phyloP scores from a whole-genome alignment of 148 eudicot genomes.

The Dysphania ambrosioides region DNA sequence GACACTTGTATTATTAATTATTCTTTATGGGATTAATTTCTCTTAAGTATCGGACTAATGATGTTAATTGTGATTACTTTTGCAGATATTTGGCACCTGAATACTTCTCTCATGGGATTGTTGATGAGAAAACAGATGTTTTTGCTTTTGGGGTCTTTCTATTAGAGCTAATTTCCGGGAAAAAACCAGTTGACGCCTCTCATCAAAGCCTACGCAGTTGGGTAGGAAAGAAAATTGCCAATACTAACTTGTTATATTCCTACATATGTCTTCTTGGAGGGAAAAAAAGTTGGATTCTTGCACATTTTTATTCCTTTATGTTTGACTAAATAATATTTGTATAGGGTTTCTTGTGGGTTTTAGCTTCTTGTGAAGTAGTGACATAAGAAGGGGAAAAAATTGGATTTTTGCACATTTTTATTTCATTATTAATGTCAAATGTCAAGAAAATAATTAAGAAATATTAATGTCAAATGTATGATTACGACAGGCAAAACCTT shows the following conservation, averaged over 20 bases:
- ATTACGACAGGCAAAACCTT: conserved; percentile 74
- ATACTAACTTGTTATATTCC: too few species aligned
- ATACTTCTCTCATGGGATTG: conserved; percentile 93
- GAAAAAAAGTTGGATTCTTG: not conserved
- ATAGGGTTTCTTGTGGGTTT: conserved; percentile 29
- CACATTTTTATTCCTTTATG: not conserved
- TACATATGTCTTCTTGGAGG: not conserved
- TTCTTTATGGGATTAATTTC: too few species aligned
- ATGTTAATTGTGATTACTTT: not conserved
- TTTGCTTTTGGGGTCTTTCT: conserved; percentile 91
- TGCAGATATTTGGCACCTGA: conserved; percentile 92
- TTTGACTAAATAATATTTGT: not conserved
- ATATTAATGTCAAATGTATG: conserved; percentile 20
- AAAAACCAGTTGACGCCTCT: conserved; percentile 82
- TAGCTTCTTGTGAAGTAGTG: conserved; percentile 9
- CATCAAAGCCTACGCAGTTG: conserved; percentile 82
- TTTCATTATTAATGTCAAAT: too few species aligned
- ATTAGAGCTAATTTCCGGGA: conserved; percentile 80
- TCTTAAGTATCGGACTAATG: not conserved
- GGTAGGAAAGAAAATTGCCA: conserved; percentile 43
- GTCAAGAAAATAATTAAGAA: too few species aligned
- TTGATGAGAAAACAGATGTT: conserved; percentile 94
- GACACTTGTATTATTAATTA: too few species aligned
- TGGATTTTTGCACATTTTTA: not conserved
- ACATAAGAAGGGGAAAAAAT: too few species aligned